Evolutionary conservation across 2,329 filamentous ascomycete genomes (phyloP), one percentile per base, ranked within the genome.

Genomic region (Fusarium pininemorale): DNA sequence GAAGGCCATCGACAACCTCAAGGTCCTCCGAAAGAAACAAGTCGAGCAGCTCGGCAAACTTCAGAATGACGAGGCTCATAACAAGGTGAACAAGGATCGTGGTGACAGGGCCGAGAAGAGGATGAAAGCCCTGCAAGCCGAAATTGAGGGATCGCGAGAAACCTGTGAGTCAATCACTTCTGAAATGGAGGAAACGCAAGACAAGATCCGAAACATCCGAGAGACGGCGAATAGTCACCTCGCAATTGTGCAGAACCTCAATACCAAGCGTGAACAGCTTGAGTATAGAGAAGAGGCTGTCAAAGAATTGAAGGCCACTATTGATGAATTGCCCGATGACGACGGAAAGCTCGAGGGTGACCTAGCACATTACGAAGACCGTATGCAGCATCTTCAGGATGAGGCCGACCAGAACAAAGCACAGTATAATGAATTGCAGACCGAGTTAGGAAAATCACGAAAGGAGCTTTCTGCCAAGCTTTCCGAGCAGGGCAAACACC

Each of bases 1-100:
- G 39, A 98, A 98, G 79, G 96, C 95, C 24, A 97, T 99, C 69
- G 95, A 98, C 51, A 98, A 97, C 81, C 93, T 99, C 80, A 98
- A 97, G 80, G 82, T 91, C 15, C 87, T 98, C 56, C 89, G 92
- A 44, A 99, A 98, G 84, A 92, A 91, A 74, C 92, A 97, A 74
- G 92, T 91, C 41, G 91, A 93, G 72, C 89, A 96, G 70, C 87
- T 98, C 15, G 89, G 86, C 22, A 90, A 92, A 69, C 88, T 93
- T 65, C 94, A 94, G 78, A 90, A 92, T 48, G 89, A 93, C 67
- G 94, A 98, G 80, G 87, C 91, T 45, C 90, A 95, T 73, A 91
- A 93, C 74, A 96, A 96, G 81, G 85, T 89, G 53, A 93, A 96
- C 81, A 98, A 98, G 80, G 93, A 96, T 67, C 93, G 91, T 67